phyloP scores from a whole-genome alignment of 495 filamentous ascomycete species.

The Xylaria bambusicola region DNA sequence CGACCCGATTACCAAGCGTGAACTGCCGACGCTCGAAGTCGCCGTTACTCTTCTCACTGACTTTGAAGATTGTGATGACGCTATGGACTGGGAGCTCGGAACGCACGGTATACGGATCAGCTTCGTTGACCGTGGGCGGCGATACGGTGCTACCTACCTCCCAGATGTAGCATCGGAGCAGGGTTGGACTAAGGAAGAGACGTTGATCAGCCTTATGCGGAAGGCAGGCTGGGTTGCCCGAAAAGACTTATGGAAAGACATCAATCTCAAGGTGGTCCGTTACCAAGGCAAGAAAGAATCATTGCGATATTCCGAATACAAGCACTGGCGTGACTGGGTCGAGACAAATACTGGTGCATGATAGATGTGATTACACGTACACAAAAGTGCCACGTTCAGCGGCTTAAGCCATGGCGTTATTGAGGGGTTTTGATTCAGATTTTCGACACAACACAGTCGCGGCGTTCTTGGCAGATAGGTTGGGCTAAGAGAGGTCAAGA shows the following conservation, averaged over 20 bases:
- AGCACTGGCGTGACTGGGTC: slow-evolving; percentile 76
- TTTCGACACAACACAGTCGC: slow-evolving; percentile 20
- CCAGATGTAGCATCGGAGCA: slow-evolving; percentile 92
- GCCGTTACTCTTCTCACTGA: slow-evolving; percentile 74
- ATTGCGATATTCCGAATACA: slow-evolving; percentile 71
- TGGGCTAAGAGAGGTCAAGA: neutral
- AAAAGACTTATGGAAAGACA: slow-evolving; percentile 71
- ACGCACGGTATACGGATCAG: slow-evolving; percentile 80
- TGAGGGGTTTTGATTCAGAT: slow-evolving; percentile 7
- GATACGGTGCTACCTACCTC: slow-evolving; percentile 83
- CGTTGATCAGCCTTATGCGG: slow-evolving; percentile 83
- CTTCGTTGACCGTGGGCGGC: slow-evolving; percentile 66
- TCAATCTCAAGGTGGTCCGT: slow-evolving; percentile 71
- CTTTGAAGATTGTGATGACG: slow-evolving; percentile 69
- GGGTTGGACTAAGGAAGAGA: slow-evolving; percentile 94
- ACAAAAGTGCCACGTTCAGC: neutral
- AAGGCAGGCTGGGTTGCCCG: slow-evolving; percentile 84
- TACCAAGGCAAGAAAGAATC: slow-evolving; percentile 80
- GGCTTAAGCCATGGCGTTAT: slow-evolving; percentile 3
- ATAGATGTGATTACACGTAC: slow-evolving; percentile 4
- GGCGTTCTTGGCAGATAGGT: slow-evolving; percentile 12
- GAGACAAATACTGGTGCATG: slow-evolving; percentile 21
- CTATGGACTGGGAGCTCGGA: slow-evolving; percentile 86
- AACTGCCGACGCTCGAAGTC: slow-evolving; percentile 69
- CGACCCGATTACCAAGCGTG: slow-evolving; percentile 64